Evolutionary conservation across 2,329 filamentous ascomycete genomes (phyloP).

Genomic region (Sarocladiaceae sp.): DNA sequence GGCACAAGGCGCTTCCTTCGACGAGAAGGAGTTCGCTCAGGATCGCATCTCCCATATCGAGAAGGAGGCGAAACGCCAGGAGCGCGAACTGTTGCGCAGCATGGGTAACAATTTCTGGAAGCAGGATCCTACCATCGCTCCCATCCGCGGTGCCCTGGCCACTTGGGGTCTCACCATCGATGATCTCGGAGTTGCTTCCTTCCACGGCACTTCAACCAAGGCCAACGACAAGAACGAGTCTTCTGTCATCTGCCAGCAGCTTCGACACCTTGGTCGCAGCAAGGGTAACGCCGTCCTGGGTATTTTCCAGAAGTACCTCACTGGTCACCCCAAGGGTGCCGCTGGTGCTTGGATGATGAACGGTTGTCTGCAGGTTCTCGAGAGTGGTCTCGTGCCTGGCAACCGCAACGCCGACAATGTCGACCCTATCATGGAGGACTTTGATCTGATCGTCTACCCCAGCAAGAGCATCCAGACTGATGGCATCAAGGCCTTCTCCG

Average conservation of each 20-base stretch:
- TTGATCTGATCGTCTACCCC: conserved; percentile 95
- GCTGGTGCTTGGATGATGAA: conserved; percentile 99
- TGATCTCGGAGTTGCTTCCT: conserved; percentile 89
- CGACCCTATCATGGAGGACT: conserved; percentile 93
- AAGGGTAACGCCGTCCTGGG: conserved; percentile 95
- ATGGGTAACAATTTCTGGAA: conserved; percentile 99
- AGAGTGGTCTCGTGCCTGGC: conserved; percentile 87
- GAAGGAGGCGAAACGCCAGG: conserved; percentile 76
- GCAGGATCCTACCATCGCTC: conserved; percentile 86
- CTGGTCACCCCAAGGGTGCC: conserved; percentile 97
- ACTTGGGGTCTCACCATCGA: conserved; percentile 98
- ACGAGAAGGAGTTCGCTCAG: conserved; percentile 77
- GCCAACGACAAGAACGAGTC: conserved; percentile 99
- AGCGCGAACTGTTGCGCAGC: conserved; percentile 86
- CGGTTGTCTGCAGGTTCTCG: conserved; percentile 90
- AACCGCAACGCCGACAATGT: conserved; percentile 98
- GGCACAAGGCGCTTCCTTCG: conserved; percentile 64
- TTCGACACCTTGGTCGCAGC: conserved; percentile 86
- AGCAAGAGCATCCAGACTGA: conserved; percentile 95
- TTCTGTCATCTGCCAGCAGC: conserved; percentile 91
- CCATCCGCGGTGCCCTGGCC: conserved; percentile 88
- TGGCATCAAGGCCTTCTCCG: conserved; percentile 95
- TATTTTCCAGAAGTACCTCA: conserved; percentile 99
- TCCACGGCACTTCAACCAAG: conserved; percentile 97
- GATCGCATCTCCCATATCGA: conserved; percentile 84